Conservation (phyloP, 2,329 filamentous ascomycete genomes). For the Penicillium sp. region DNA sequence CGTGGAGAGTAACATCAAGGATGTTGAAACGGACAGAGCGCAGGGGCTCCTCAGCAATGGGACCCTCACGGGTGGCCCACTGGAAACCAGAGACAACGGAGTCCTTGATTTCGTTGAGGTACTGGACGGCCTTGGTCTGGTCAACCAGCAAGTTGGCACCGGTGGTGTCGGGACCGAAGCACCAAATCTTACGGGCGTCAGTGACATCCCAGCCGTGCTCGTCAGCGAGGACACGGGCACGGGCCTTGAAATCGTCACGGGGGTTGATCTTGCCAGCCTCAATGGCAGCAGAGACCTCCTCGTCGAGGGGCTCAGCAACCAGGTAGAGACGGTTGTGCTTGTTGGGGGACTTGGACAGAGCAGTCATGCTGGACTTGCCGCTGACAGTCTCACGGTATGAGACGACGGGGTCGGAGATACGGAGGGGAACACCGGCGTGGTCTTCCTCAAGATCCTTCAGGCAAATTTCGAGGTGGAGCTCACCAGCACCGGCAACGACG, state of each 20-base stretch:
- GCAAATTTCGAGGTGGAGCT: constrained; percentile 99
- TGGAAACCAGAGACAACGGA: constrained; percentile 99
- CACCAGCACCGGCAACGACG: constrained; percentile 98
- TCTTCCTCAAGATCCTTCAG: constrained; percentile 99
- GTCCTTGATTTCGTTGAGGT: constrained; percentile 99
- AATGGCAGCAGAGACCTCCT: constrained; percentile 90
- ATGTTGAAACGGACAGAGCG: constrained; percentile 97
- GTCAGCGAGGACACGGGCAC: constrained; percentile 93
- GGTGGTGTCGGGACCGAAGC: constrained; percentile 96
- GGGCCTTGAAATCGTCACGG: constrained; percentile 98
- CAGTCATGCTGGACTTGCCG: constrained; percentile 86
- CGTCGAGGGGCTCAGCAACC: constrained; percentile 83
- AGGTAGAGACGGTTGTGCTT: constrained; percentile 99
- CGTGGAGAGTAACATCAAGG: constrained; percentile 98
- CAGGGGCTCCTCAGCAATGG: constrained; percentile 98
- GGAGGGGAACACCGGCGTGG: constrained; percentile 97
- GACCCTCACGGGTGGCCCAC: constrained; percentile 98
- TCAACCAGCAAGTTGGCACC: constrained; percentile 98
- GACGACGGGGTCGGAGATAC: constrained; percentile 97
- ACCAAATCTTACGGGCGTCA: constrained; percentile 99
- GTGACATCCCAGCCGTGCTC: constrained; percentile 99
- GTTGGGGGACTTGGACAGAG: constrained; percentile 99
- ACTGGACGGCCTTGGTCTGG: constrained; percentile 99
- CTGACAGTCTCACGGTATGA: constrained; percentile 97
- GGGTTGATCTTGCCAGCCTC: constrained; percentile 90